Conservation (phyloP, 2,329 filamentous ascomycete species). For the Lasiodiplodia citricola region DNA sequence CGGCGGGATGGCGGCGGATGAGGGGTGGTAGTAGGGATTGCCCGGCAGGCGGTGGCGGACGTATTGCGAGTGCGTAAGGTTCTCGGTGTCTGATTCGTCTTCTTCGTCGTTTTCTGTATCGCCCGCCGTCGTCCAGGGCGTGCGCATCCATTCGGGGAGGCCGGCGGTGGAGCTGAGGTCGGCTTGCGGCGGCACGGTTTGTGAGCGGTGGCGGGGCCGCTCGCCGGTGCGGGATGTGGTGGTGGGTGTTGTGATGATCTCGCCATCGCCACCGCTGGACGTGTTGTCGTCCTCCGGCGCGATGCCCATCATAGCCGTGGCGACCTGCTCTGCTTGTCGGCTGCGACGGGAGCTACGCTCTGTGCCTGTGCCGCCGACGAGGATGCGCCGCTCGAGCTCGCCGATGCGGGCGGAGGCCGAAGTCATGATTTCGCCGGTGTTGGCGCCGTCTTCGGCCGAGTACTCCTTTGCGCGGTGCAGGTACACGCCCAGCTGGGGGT, state of each 20-base stretch:
- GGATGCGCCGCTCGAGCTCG: slow-evolving; percentile 59
- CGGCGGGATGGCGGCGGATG: not conserved
- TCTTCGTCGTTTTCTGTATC: not conserved
- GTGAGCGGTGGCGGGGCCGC: not conserved
- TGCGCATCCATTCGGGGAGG: slow-evolving; percentile 18
- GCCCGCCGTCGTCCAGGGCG: not conserved
- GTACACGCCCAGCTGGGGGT: slow-evolving; percentile 64
- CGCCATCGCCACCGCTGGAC: slow-evolving; percentile 53
- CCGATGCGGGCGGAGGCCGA: slow-evolving; percentile 60
- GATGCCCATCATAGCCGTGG: slow-evolving; percentile 25
- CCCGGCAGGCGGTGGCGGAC: slow-evolving; percentile 5
- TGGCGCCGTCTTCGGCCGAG: slow-evolving; percentile 51
- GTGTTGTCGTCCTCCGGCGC: slow-evolving; percentile 45
- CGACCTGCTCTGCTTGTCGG: slow-evolving; percentile 33
- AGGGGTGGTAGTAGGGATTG: not conserved
- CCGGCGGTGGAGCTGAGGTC: not conserved
- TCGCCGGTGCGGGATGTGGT: slow-evolving; percentile 22
- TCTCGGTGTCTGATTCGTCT: not conserved
- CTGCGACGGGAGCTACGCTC: slow-evolving; percentile 32
- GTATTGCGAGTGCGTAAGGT: slow-evolving; percentile 1
- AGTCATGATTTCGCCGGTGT: slow-evolving; percentile 5
- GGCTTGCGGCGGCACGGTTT: not conserved
- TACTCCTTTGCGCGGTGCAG: slow-evolving; percentile 64
- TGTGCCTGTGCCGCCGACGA: slow-evolving; percentile 42
- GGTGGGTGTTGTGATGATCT: slow-evolving; percentile 31